Evolutionary conservation across 139 green algal genomes (phyloP).

Genomic region (Pseudopediastrum boryanum): DNA sequence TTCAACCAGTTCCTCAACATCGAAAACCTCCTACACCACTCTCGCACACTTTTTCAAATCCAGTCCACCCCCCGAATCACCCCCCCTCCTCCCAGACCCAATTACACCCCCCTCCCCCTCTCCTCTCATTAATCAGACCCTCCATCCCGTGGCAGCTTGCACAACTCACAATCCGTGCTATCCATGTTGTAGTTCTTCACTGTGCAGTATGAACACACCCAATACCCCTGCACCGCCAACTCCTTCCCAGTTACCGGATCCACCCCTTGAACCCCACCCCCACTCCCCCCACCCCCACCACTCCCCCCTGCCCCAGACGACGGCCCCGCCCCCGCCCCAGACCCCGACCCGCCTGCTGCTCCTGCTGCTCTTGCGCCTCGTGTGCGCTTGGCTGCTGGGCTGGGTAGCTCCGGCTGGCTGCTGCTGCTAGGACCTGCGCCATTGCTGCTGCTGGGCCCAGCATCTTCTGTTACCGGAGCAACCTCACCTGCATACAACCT

Average conservation of each 20-base stretch:
- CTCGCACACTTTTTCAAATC: too few relatives aligned
- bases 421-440: constrained; percentile 12
- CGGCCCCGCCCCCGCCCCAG: not conserved
- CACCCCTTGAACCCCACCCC: not conserved
- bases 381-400: not conserved
- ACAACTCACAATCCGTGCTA: constrained; percentile 54
- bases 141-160: constrained; percentile 47
- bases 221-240: constrained; percentile 51
- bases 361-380: constrained; percentile 2
- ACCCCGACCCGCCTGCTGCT: not conserved
- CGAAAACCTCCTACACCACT: too few relatives aligned
- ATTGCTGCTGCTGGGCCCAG: constrained; percentile 15
- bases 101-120: not conserved
- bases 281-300: not conserved
- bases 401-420: not conserved
- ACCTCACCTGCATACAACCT: constrained; percentile 34
- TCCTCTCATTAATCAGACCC: too few relatives aligned
- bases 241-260: constrained; percentile 20
- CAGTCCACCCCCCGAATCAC: too few relatives aligned
- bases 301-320: not conserved
- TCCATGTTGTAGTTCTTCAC: constrained; percentile 61
- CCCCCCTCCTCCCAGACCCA: too few relatives aligned
- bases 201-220: constrained; percentile 69
- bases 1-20: too few relatives aligned
- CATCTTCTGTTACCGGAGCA: too few relatives aligned